A percentile compares a stretch with the other conserved stretches of the same genome.
Evolutionary conservation across 306 rosid genomes (phyloP).

Genomic region (Trichosanthes truncata): DNA sequence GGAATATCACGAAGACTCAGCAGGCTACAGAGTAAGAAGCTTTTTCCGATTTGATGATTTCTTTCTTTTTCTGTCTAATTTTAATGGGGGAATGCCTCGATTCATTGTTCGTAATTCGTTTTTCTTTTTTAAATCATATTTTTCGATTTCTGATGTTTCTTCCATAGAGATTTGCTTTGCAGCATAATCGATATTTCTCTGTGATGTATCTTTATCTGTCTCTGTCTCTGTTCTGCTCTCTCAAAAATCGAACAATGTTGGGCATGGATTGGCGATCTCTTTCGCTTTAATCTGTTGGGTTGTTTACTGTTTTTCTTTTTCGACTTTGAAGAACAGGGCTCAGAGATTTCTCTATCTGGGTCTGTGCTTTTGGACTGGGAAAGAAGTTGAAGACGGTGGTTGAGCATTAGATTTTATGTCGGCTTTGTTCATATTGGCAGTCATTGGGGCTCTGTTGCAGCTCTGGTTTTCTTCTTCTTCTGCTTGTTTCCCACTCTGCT

Average conservation of each 20-base stretch:
- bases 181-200: background rate
- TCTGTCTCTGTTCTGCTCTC: background rate
- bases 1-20: background rate
- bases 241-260: background rate
- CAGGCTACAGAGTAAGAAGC: background rate
- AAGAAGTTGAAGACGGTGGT: constrained; percentile 16
- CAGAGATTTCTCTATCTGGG: background rate
- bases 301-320: background rate
- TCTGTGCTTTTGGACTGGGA: constrained; percentile 1
- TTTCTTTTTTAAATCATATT: background rate
- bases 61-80: background rate
- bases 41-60: background rate
- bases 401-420: constrained; percentile 52
- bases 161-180: background rate
- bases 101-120: background rate
- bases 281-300: background rate
- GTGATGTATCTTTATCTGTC: background rate
- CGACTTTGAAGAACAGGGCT: background rate
- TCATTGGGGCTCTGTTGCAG: constrained; percentile 58
- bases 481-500: constrained; percentile 13
- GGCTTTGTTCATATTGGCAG: constrained; percentile 52
- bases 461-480: constrained; percentile 31
- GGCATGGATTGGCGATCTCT: background rate
- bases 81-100: background rate
- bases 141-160: background rate